phyloP scores from a whole-genome alignment of 306 rosid genomes.

The Purshia tridentata region DNA sequence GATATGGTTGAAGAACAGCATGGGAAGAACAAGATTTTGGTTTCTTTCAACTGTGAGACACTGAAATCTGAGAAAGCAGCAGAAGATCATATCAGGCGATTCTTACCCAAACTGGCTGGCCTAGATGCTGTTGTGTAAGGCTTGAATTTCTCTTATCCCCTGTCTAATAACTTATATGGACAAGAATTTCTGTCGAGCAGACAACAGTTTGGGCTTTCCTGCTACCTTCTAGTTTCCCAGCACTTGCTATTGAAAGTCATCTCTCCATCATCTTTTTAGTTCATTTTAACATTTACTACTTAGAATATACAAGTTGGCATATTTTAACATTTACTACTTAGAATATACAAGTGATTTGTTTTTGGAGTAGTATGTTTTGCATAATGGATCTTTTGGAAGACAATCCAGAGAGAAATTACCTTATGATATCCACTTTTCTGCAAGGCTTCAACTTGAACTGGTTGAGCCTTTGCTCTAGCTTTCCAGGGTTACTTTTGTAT shows the following conservation, averaged over 20 bases:
- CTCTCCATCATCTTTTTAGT: neutral
- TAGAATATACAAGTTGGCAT: neutral
- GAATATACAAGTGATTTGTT: neutral
- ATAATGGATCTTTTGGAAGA: neutral
- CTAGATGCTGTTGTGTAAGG: slow-evolving; percentile 73
- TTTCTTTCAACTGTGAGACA: slow-evolving; percentile 72
- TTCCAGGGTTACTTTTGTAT: neutral
- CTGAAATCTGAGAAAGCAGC: slow-evolving; percentile 87
- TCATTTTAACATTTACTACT: no score
- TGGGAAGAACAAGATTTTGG: slow-evolving; percentile 51
- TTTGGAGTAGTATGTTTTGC: neutral
- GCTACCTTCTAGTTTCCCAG: neutral
- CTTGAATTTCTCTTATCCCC: neutral
- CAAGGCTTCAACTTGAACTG: neutral
- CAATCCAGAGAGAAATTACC: neutral
- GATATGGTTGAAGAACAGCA: slow-evolving; percentile 68
- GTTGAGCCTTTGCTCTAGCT: neutral
- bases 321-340: neutral
- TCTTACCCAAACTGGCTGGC: slow-evolving; percentile 86
- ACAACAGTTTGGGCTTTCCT: neutral
- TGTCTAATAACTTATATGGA: neutral
- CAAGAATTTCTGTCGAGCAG: neutral
- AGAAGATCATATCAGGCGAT: slow-evolving; percentile 82
- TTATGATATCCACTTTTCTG: neutral
- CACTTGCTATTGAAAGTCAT: neutral